A percentile compares a stretch with the other conserved stretches of the same genome.
Conservation (phyloP, 139 green algal genomes). For the Desmodesmus armatus region DNA sequence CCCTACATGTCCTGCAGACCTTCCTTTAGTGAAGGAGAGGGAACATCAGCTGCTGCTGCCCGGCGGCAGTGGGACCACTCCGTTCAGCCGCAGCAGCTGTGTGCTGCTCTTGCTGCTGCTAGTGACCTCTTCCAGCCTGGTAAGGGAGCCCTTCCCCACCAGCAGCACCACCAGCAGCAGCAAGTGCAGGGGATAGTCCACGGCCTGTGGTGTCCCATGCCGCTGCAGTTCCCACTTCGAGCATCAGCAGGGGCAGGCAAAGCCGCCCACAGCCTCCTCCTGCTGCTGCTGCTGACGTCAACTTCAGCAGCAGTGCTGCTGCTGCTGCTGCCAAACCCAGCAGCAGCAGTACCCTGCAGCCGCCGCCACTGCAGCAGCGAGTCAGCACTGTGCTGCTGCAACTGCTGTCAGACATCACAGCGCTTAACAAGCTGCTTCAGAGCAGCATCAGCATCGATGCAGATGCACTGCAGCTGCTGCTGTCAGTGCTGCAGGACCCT, state of each 20-base stretch:
- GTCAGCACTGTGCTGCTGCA: neutral
- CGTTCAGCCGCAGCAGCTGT: neutral
- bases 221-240: neutral
- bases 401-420: neutral
- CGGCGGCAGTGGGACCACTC: too few species aligned
- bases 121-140: too few species aligned
- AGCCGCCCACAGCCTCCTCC: neutral
- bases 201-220: too few species aligned
- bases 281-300: too few species aligned
- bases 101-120: neutral
- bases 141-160: too few species aligned
- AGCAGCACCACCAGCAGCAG: too few species aligned
- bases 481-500: too few species aligned
- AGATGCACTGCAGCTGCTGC: neutral
- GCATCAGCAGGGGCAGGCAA: neutral
- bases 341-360: neutral
- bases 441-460: constrained; percentile 4
- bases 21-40: too few species aligned
- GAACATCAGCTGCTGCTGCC: too few species aligned
- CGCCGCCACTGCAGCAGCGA: neutral
- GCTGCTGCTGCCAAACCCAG: neutral
- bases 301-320: neutral
- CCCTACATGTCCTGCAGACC: too few species aligned
- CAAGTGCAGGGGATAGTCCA: too few species aligned
- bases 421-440: neutral